These are phyloP conservation scores for Corylus heterophylla DNA, from an alignment of 306 rosid genomes.

Conservation along the genomic window DNA sequence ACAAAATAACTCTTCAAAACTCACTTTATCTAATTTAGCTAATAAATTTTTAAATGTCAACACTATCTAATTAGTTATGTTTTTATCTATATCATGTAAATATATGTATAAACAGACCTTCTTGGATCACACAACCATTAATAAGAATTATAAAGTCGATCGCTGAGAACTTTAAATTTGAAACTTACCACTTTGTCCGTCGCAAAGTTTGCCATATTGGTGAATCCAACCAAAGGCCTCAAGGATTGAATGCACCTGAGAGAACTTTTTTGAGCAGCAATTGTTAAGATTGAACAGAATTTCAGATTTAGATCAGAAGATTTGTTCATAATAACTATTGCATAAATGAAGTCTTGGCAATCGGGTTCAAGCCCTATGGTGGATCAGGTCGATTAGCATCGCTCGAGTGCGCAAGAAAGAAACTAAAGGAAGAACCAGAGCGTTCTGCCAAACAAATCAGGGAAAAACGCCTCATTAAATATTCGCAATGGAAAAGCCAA, in stretches of 20 bases:
- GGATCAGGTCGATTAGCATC: too few species aligned
- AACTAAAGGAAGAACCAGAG: too few species aligned
- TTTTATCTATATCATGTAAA: too few species aligned
- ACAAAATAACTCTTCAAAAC: too few species aligned
- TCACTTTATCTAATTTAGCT: too few species aligned
- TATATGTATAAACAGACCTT: not conserved
- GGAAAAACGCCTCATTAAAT: too few species aligned
- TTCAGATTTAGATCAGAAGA: not conserved
- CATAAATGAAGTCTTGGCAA: not conserved
- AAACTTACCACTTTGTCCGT: conserved; percentile 29
- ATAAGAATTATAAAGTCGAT: not conserved
- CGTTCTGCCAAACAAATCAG: too few species aligned
- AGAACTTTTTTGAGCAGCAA: not conserved
- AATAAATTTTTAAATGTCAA: too few species aligned
- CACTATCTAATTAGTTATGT: too few species aligned
- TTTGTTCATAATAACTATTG: not conserved
- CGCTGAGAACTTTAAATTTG: not conserved
- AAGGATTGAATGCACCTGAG: not conserved
- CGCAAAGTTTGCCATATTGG: conserved; percentile 39
- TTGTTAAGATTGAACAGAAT: not conserved
- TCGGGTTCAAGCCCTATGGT: too few species aligned
- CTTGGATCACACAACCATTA: not conserved
- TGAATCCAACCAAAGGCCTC: not conserved
- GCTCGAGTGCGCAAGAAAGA: too few species aligned
- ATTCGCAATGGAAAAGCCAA: too few species aligned